These are phyloP conservation scores for Pythium brachiatum DNA, from an alignment of 352 stramenopile genomes.

Conservation along the genomic window DNA sequence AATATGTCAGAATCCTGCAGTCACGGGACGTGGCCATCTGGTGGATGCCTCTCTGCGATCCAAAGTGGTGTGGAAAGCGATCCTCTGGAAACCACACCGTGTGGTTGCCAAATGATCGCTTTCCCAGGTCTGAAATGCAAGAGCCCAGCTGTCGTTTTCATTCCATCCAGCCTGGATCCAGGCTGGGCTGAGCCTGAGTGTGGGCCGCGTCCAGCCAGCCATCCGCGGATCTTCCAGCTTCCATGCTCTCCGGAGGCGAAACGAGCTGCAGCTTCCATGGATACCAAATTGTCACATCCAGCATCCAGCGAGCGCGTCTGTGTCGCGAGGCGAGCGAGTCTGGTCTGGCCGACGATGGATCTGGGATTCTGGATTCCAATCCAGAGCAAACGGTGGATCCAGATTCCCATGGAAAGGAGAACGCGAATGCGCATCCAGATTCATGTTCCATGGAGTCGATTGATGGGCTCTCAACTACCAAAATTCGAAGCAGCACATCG, in stretches of 20 bases:
- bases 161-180: neutral
- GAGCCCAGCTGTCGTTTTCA: neutral
- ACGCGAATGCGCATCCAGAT: neutral
- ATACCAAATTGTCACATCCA: constrained; percentile 1
- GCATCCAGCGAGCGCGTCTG: neutral
- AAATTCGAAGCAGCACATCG: no score
- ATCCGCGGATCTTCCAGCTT: neutral
- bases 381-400: neutral
- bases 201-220: neutral
- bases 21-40: neutral
- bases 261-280: no score
- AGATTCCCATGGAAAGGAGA: neutral
- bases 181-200: no score
- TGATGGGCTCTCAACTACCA: no score
- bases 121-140: no score
- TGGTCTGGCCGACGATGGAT: neutral
- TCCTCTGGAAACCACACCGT: no score
- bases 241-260: no score
- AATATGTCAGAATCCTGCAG: neutral
- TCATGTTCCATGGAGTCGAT: no score
- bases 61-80: no score
- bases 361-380: neutral
- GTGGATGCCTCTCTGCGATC: neutral
- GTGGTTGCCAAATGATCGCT: neutral
- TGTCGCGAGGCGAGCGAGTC: neutral